Percentiles rank a stretch among this genome's conserved stretches.
Evolutionary conservation across 2,329 filamentous ascomycete genomes (phyloP).

Genomic region (Penicillium capsulatum): DNA sequence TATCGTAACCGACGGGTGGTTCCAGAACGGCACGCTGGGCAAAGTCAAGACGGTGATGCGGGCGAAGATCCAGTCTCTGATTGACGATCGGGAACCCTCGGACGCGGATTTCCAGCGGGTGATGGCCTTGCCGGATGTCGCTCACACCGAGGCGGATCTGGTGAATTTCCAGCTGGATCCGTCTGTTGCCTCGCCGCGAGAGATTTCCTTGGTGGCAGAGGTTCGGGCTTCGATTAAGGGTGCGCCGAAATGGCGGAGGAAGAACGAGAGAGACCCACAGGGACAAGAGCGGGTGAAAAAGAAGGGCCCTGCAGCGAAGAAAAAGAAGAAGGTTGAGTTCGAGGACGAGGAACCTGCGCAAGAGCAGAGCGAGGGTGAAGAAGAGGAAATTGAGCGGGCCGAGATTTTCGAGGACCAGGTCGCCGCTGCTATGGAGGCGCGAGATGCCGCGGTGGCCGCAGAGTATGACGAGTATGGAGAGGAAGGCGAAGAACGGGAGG

Average conservation of each 20-base stretch:
- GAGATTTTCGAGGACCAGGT: slow-evolving; percentile 30
- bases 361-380: slow-evolving; percentile 30
- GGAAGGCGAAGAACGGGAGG: too few relatives aligned
- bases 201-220: slow-evolving; percentile 34
- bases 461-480: slow-evolving; percentile 19
- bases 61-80: slow-evolving; percentile 70
- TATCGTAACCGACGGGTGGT: slow-evolving; percentile 71
- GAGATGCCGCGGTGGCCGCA: slow-evolving; percentile 24
- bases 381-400: slow-evolving; percentile 30
- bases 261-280: slow-evolving; percentile 11
- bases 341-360: slow-evolving; percentile 11
- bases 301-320: slow-evolving; percentile 10
- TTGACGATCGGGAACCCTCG: slow-evolving; percentile 35
- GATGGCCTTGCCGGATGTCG: slow-evolving; percentile 38
- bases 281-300: slow-evolving; percentile 1
- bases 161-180: slow-evolving; percentile 26
- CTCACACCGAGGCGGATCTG: slow-evolving; percentile 17
- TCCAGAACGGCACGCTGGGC: slow-evolving; percentile 70
- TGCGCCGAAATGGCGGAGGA: slow-evolving; percentile 26
- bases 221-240: slow-evolving; percentile 34
- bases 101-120: slow-evolving; percentile 38
- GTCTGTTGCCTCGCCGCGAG: slow-evolving; percentile 17
- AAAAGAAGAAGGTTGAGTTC: slow-evolving; percentile 11
- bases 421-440: slow-evolving; percentile 25
- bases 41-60: slow-evolving; percentile 87